Evolutionary conservation across 2,329 filamentous ascomycete species (phyloP).

Genomic region (Lachnellula occidentalis): DNA sequence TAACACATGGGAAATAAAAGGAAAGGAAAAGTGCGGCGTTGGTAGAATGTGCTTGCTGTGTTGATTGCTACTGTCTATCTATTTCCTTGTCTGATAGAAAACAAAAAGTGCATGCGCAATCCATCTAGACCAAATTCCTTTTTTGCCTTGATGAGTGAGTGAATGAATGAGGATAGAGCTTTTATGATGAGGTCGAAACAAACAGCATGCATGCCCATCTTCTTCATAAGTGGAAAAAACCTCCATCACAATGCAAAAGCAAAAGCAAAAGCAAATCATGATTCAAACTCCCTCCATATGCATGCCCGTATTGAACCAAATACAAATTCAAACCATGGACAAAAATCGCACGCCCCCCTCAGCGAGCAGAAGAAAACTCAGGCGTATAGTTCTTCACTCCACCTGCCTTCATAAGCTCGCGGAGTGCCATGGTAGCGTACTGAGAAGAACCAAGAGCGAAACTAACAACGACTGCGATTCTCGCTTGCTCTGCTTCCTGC

Average conservation of each 20-base stretch:
- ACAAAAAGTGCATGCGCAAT: too few species aligned
- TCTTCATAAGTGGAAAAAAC: not conserved
- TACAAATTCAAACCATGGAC: not conserved
- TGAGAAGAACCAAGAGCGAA: constrained; percentile 73
- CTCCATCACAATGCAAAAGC: not conserved
- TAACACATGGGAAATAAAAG: too few species aligned
- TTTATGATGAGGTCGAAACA: too few species aligned
- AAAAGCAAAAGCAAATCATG: not conserved
- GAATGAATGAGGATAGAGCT: too few species aligned
- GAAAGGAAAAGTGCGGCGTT: too few species aligned
- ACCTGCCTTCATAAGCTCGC: constrained; percentile 70
- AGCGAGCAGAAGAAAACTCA: constrained; percentile 42
- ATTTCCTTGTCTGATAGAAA: too few species aligned
- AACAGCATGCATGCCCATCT: too few species aligned
- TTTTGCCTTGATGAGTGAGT: too few species aligned
- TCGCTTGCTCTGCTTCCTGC: constrained; percentile 26
- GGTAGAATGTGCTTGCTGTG: too few species aligned
- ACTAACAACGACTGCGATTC: constrained; percentile 65
- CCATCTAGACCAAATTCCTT: too few species aligned
- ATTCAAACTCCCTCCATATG: not conserved
- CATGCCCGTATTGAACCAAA: not conserved
- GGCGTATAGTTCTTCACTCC: constrained; percentile 57
- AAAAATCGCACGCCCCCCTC: not conserved
- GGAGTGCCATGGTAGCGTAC: constrained; percentile 78
- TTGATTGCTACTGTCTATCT: too few species aligned